Evolutionary conservation across 2,329 filamentous ascomycete species (phyloP).

Genomic region (Ilyonectria sp.): DNA sequence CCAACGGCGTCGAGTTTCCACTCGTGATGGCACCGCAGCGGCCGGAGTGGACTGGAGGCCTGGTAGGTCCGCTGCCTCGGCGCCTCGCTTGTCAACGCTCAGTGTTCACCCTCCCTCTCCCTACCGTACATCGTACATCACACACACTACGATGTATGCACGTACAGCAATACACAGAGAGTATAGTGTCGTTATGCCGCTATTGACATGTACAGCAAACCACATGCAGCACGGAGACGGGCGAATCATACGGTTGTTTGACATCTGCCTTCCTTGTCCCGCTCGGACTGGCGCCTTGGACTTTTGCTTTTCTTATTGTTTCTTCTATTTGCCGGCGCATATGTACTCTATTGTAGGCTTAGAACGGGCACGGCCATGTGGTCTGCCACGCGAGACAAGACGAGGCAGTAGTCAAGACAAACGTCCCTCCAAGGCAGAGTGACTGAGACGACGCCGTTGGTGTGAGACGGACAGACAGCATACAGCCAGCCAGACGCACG

Average conservation of each 20-base stretch:
- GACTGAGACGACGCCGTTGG: background rate
- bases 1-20: constrained; percentile 31
- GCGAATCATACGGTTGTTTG: constrained; percentile 16
- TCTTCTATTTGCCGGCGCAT: constrained; percentile 9
- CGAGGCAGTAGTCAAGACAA: constrained; percentile 20
- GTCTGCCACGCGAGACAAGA: constrained; percentile 22
- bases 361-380: constrained; percentile 14
- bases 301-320: background rate
- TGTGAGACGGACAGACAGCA: constrained; percentile 9
- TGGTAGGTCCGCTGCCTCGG: constrained; percentile 13
- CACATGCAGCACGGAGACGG: constrained; percentile 5
- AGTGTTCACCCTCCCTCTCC: background rate
- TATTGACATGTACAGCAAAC: background rate
- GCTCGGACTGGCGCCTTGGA: constrained; percentile 8
- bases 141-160: background rate
- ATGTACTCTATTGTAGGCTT: background rate
- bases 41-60: constrained; percentile 21
- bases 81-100: background rate
- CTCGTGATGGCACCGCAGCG: constrained; percentile 42
- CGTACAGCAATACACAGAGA: background rate
- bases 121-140: background rate
- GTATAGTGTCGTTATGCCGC: background rate
- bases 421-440: constrained; percentile 4
- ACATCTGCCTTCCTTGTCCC: background rate
- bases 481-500: background rate